phyloP scores from a whole-genome alignment of 306 rosid species.

The Acacia melanoxylon region DNA sequence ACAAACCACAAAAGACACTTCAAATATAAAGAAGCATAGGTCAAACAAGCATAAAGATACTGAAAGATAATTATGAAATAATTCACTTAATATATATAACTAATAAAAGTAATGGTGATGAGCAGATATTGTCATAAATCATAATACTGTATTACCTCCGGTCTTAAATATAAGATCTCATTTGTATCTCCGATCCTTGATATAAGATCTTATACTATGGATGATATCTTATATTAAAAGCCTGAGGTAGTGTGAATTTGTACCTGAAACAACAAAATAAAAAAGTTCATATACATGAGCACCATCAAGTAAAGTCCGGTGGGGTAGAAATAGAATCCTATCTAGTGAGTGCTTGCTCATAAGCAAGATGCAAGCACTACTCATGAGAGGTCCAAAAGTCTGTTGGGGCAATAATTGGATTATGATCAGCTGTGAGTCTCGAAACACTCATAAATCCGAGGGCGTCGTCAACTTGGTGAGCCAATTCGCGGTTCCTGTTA shows the following conservation, averaged over 20 bases:
- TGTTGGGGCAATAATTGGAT: constrained; percentile 34
- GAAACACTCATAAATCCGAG: too few relatives aligned
- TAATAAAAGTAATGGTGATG: background rate
- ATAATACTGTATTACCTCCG: too few relatives aligned
- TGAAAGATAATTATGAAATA: too few relatives aligned
- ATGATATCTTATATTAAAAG: too few relatives aligned
- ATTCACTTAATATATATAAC: background rate
- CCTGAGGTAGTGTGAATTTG: background rate
- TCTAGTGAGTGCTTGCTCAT: too few relatives aligned
- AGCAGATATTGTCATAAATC: background rate
- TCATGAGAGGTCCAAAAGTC: constrained; percentile 68
- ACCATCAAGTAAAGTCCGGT: too few relatives aligned
- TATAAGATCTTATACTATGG: too few relatives aligned
- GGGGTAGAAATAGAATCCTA: too few relatives aligned
- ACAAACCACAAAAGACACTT: background rate
- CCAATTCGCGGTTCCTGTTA: background rate
- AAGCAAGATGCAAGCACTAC: constrained; percentile 13
- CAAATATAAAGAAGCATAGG: background rate
- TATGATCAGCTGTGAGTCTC: constrained; percentile 8
- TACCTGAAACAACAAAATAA: background rate
- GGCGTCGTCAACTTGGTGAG: background rate
- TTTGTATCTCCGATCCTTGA: rapidly evolving
- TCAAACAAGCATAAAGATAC: too few relatives aligned
- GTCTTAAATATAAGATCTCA: too few relatives aligned
- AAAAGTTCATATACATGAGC: background rate